These are phyloP conservation scores for Schizosaccharomyces osmophilus DNA, from an alignment of 805 yeast species.

Conservation along the genomic window DNA sequence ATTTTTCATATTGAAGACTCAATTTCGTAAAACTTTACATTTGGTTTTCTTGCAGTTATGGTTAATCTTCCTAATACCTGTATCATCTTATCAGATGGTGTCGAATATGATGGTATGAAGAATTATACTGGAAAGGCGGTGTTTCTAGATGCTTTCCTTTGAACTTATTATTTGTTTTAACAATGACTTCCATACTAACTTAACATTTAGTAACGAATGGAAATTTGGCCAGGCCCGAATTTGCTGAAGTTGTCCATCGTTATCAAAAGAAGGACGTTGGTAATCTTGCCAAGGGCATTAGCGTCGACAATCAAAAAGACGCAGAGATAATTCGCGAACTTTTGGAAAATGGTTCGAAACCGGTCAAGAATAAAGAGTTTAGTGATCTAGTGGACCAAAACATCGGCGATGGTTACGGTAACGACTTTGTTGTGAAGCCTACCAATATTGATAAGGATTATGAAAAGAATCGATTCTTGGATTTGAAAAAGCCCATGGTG, in stretches of 20 bases:
- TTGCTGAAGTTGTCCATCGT: background rate
- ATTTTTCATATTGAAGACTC: no score
- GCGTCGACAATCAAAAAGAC: background rate
- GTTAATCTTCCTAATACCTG: background rate
- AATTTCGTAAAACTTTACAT: no score
- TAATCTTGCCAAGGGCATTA: background rate
- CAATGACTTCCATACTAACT: no score
- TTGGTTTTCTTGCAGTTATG: no score
- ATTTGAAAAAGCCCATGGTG: slow-evolving; percentile 57
- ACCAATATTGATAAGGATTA: slow-evolving; percentile 58
- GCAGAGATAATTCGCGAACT: background rate
- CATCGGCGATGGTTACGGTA: background rate
- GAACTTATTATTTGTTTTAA: no score
- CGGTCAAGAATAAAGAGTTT: background rate
- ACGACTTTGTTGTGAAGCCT: background rate
- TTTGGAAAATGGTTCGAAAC: background rate
- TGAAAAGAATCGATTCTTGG: slow-evolving; percentile 61
- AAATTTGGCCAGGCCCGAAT: no score
- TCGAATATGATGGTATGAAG: background rate
- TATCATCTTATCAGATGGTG: background rate
- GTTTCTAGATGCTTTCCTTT: no score
- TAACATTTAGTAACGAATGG: no score
- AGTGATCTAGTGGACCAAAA: background rate
- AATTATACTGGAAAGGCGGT: background rate
- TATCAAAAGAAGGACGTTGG: background rate